Conservation (phyloP, 2,329 filamentous ascomycete genomes). For the Juglanconis sp. region DNA sequence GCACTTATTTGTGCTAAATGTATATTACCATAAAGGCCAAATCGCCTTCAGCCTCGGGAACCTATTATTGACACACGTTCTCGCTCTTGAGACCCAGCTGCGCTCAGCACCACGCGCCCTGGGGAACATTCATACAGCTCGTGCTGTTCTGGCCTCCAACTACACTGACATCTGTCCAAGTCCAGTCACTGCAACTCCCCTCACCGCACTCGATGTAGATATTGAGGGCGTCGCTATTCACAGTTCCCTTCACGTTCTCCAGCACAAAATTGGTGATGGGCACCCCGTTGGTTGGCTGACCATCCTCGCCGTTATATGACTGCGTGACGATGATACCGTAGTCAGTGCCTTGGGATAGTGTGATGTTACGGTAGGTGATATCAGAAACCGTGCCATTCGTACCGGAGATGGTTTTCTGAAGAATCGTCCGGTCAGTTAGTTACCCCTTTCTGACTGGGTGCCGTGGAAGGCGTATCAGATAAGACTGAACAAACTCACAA, state of each 20-base stretch:
- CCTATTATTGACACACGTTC: no score
- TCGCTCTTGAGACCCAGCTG: no score
- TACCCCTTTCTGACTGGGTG: not conserved
- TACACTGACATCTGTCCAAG: constrained; percentile 32
- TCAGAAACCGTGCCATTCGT: constrained; percentile 49
- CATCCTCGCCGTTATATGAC: constrained; percentile 47
- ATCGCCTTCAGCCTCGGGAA: no score
- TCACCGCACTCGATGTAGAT: constrained; percentile 38
- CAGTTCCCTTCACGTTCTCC: constrained; percentile 37
- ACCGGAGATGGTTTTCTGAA: constrained; percentile 47
- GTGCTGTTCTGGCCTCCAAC: constrained; percentile 32
- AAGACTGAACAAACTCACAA: not conserved
- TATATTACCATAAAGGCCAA: no score
- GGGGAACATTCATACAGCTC: constrained; percentile 2
- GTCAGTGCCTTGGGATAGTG: constrained; percentile 43
- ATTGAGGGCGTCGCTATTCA: constrained; percentile 27
- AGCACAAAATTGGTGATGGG: constrained; percentile 42
- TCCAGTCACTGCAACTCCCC: constrained; percentile 34
- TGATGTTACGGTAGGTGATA: constrained; percentile 53
- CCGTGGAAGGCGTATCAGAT: not conserved
- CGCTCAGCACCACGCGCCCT: constrained; percentile 1
- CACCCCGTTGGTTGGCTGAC: constrained; percentile 41
- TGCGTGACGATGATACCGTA: constrained; percentile 59
- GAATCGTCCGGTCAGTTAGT: constrained; percentile 38
- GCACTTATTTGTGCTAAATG: no score